Evolutionary conservation across 306 rosid genomes (phyloP), one percentile per base, ranked within the genome.

Genomic region (Leucaena leucocephala): DNA sequence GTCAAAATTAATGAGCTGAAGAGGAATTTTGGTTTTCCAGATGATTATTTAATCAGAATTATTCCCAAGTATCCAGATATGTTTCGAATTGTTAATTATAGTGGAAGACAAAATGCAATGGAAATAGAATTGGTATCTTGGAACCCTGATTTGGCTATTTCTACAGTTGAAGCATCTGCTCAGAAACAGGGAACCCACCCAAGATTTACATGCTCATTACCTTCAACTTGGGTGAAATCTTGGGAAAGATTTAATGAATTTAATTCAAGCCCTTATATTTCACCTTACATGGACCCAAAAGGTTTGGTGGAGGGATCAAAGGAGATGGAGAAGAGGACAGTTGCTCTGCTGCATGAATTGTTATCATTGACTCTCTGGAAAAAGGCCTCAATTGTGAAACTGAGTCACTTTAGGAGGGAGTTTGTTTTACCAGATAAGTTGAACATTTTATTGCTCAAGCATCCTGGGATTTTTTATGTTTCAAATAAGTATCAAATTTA

Each of bases 321-420:
- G 86, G 97, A 87, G 86, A 87, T 86, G 89, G 97, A 94, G 84
- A 94, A 94, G 85, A 90, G 94, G 85, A 87, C 85, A 2, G 88
- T 94, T 46, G 94, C 88, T 11, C 79, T 94, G 88, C 82, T 94
- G 57, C 97, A 90, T 72, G 98, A 92, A 90, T 75, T 94, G 80
- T 80, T 94, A 84, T 89, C 94, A 0, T 84, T 94, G 87, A 90
- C 90, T 59, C 81, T 90, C 45, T 94, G 97, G 97, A 94, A 92
- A 84, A 94, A 91, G 78, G 79, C 85, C 34, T 94, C 95, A 12
- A 92, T 94, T 73, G 40, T 87, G 82, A 92, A 94, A 84, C 88
- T 94, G 15, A 87, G 97, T 22, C 93, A 94, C 85, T 91, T 94
- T 78, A 78, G 74, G 72, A 91, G 92, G 39, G 97, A 94, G 82